A percentile compares a stretch with the other conserved stretches of the same genome.
These are phyloP conservation scores for Gossypium thurberi DNA, from an alignment of 345 rosid genomes.

Conservation along the genomic window DNA sequence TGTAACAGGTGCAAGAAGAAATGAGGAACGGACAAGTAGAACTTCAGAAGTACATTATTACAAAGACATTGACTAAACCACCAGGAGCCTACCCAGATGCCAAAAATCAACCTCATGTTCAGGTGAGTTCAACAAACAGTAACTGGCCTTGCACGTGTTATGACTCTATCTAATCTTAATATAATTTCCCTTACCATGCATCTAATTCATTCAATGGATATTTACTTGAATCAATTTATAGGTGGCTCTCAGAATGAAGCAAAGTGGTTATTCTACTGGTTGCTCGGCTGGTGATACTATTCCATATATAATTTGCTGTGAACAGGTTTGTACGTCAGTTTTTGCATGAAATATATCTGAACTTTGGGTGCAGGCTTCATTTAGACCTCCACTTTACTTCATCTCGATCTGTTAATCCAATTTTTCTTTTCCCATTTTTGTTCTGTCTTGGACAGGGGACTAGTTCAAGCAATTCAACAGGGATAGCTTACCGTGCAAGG, in stretches of 20 bases:
- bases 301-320: slow-evolving; percentile 87
- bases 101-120: slow-evolving; percentile 93
- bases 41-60: slow-evolving; percentile 89
- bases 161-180: background rate
- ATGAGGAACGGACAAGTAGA: slow-evolving; percentile 87
- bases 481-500: slow-evolving; percentile 90
- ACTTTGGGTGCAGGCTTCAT: background rate
- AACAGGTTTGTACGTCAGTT: slow-evolving; percentile 52
- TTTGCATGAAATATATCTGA: slow-evolving; percentile 5
- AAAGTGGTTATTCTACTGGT: slow-evolving; percentile 75
- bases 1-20: slow-evolving; percentile 72
- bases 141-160: slow-evolving; percentile 1
- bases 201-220: slow-evolving; percentile 7
- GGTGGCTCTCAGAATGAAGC: slow-evolving; percentile 92
- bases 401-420: background rate
- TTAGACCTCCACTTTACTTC: background rate
- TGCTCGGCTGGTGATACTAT: slow-evolving; percentile 78
- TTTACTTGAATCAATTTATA: slow-evolving; percentile 32
- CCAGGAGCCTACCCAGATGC: slow-evolving; percentile 96
- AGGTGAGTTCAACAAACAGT: slow-evolving; percentile 39
- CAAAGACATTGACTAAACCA: slow-evolving; percentile 89
- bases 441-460: slow-evolving; percentile 43
- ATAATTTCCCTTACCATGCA: slow-evolving; percentile 8
- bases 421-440: background rate
- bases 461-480: slow-evolving; percentile 50